Evolutionary conservation across 2,329 filamentous ascomycete species (phyloP), one percentile per base, ranked within the genome.

Genomic region (Aspergillus fumigatiaffinis): DNA sequence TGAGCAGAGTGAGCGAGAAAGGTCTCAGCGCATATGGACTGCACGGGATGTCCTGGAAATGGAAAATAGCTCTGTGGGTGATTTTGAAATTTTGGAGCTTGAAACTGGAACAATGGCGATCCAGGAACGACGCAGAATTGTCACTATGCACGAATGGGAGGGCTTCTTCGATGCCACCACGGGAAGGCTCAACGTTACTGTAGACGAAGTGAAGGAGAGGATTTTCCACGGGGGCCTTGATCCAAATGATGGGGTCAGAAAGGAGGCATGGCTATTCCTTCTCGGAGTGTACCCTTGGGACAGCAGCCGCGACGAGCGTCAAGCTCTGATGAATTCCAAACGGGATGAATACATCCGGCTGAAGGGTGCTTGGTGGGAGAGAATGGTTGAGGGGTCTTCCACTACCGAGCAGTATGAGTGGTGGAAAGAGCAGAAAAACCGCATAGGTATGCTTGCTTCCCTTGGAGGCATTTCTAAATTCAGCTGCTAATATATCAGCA

Each of bases 291-390:
- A 96, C 68, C 88, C 93, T 2, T 99, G 95, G 95, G 87, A 96
- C 65, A 96, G 91, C 73, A 92, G 89, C 0, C 81, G 81, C 1
- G 91, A 96, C 59, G 94, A 99, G 70, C 84, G 94, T 42, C 90
- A 87, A 66, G 91, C 88, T 0, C 84, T 92, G 65, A 81, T 92
- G 66, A 93, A 94, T 50, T 95, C 90, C 7, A 82, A 95, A 35
- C 82, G 94, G 9, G 94, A 99, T 67, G 91, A 95, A 66, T 99
- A 97, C 72, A 90, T 97, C 58, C 88, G 92, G 62, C 81, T 99
- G 47, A 99, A 99, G 75, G 91, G 89, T 5, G 84, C 89, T 0
- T 99, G 94, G 95, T 99, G 95, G 95, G 92, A 97, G 74, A 83
- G 89, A 41, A 87, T 97, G 66, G 84, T 94, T 2, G 92, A 96